These are phyloP conservation scores for Chlorella sp. DNA, from an alignment of 139 green algal genomes.

Conservation along the genomic window DNA sequence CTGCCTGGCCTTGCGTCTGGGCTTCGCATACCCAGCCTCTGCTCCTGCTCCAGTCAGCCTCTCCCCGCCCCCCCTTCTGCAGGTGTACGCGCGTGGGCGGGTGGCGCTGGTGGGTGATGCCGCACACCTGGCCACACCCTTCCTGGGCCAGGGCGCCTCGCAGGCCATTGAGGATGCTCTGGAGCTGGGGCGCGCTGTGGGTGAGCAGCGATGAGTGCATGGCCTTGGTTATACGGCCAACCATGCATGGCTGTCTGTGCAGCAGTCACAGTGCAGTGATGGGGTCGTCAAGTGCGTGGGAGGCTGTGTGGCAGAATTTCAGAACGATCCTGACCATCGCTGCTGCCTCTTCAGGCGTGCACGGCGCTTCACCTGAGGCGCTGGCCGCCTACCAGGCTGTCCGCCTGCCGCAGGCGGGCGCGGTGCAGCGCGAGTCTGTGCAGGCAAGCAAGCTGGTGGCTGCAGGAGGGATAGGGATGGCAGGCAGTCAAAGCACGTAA, in stretches of 20 bases:
- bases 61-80: too few relatives aligned
- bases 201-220: too few relatives aligned
- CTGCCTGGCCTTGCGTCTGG: too few relatives aligned
- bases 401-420: background rate
- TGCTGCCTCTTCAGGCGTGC: background rate
- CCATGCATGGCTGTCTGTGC: too few relatives aligned
- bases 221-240: too few relatives aligned
- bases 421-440: constrained; percentile 2
- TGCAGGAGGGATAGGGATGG: background rate
- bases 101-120: constrained; percentile 36
- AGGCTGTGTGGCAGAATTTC: too few relatives aligned
- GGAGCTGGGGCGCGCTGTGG: constrained; percentile 22
- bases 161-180: constrained; percentile 28
- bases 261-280: too few relatives aligned
- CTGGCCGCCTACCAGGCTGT: constrained; percentile 8
- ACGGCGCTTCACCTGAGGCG: background rate
- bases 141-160: constrained; percentile 26
- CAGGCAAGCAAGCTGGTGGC: background rate
- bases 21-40: too few relatives aligned
- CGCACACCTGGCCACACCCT: constrained; percentile 30
- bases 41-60: too few relatives aligned
- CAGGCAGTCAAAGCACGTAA: too few relatives aligned
- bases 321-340: too few relatives aligned
- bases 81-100: constrained; percentile 5
- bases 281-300: too few relatives aligned